Evolutionary conservation across 2,329 filamentous ascomycete genomes (phyloP).

Genomic region (Penicillium verrucosum): DNA sequence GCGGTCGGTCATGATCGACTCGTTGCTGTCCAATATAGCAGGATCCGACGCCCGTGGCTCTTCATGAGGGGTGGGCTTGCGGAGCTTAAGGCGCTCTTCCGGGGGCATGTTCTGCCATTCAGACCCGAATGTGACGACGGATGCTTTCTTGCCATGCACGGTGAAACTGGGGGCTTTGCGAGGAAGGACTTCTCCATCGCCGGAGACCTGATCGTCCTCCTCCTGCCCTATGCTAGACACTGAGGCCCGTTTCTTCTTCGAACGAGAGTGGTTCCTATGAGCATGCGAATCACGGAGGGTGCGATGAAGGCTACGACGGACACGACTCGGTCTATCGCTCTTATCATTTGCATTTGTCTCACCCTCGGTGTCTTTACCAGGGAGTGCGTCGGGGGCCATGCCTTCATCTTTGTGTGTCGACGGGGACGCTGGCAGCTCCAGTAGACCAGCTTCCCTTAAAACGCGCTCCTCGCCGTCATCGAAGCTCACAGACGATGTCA

Average conservation of each 20-base stretch:
- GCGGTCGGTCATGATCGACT: constrained; percentile 28
- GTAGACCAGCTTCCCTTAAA: constrained; percentile 64
- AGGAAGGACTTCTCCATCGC: constrained; percentile 65
- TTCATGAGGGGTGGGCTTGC: constrained; percentile 48
- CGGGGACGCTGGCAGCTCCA: constrained; percentile 49
- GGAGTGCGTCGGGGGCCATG: constrained; percentile 43
- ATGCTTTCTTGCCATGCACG: constrained; percentile 96
- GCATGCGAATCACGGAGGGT: constrained; percentile 77
- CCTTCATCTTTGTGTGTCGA: constrained; percentile 43
- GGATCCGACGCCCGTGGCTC: constrained; percentile 37
- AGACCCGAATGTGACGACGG: constrained; percentile 92
- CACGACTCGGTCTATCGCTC: constrained; percentile 59
- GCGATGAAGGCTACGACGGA: constrained; percentile 82
- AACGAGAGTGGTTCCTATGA: constrained; percentile 61
- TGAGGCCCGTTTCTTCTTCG: constrained; percentile 73
- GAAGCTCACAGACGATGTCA: constrained; percentile 40
- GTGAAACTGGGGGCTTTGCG: constrained; percentile 87
- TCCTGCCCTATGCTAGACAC: constrained; percentile 55
- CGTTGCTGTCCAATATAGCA: constrained; percentile 25
- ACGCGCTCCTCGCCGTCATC: constrained; percentile 68
- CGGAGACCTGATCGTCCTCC: constrained; percentile 47
- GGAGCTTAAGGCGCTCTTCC: constrained; percentile 67
- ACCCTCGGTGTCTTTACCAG: constrained; percentile 40
- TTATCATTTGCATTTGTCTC: constrained; percentile 30
- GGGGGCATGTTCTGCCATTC: constrained; percentile 76